Evolutionary conservation across 1,284 basidiomycete genomes (phyloP).

Genomic region (Microbotryum intermedium): DNA sequence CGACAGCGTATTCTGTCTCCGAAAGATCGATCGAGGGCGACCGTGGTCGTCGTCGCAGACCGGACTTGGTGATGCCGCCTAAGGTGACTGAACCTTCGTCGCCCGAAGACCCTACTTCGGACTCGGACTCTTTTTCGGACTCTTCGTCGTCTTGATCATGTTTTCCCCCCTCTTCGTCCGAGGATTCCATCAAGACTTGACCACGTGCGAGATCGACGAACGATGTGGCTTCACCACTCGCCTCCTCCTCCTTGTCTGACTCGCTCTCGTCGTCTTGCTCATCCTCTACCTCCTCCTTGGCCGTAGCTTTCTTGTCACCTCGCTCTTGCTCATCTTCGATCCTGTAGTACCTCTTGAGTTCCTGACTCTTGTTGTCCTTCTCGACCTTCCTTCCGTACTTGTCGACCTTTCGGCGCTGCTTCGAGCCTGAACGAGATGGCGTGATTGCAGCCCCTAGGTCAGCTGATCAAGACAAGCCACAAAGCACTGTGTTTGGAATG

Average conservation of each 20-base stretch:
- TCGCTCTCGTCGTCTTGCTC: conserved; percentile 39
- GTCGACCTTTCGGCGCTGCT: conserved; percentile 59
- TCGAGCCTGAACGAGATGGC: conserved; percentile 4
- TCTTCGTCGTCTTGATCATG: conserved; percentile 54
- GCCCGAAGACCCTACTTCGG: conserved; percentile 20
- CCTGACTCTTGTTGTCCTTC: conserved; percentile 59
- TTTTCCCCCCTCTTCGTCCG: conserved; percentile 44
- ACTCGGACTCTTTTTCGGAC: conserved; percentile 30
- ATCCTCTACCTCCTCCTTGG: conserved; percentile 38
- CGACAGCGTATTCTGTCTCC: conserved; percentile 22
- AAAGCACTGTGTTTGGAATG: conserved; percentile 27
- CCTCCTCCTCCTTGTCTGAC: conserved; percentile 3
- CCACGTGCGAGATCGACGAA: conserved; percentile 82
- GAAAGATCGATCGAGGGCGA: conserved; percentile 30
- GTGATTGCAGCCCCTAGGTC: too few species aligned
- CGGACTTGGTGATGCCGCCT: conserved; percentile 2
- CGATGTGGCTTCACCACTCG: conserved; percentile 37
- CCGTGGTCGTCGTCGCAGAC: conserved; percentile 10
- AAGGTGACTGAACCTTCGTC: conserved; percentile 23
- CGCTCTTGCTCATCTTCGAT: conserved; percentile 45
- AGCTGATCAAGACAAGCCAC: not conserved
- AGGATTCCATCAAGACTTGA: conserved; percentile 75
- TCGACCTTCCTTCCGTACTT: conserved; percentile 81
- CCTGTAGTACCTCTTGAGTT: conserved; percentile 73
- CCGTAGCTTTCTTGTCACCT: conserved; percentile 43